phyloP scores from a whole-genome alignment of 2,329 filamentous ascomycete genomes.

The Pyricularia pennisetigena region DNA sequence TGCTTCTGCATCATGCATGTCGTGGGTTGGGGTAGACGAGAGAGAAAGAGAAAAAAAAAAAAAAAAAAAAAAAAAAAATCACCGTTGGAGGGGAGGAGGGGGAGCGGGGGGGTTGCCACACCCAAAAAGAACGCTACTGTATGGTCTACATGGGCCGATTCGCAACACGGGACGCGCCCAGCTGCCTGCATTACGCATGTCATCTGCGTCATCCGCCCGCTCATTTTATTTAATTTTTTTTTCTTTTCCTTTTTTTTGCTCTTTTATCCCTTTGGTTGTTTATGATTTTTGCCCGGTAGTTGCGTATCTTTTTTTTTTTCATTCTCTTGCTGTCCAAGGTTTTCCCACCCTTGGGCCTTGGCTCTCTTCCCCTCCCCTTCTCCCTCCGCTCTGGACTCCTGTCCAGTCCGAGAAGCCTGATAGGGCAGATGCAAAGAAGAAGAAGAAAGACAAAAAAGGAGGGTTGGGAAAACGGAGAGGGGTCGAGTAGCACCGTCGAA shows the following conservation, averaged over 20 bases:
- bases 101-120: neutral
- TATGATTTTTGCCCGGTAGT: too few relatives aligned
- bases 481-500: neutral
- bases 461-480: too few relatives aligned
- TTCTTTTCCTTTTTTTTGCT: neutral
- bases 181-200: slow-evolving; percentile 3
- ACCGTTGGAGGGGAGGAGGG: neutral
- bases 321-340: too few relatives aligned
- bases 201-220: slow-evolving; percentile 4
- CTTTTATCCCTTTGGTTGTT: neutral
- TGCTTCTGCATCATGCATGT: slow-evolving; percentile 1
- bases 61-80: neutral
- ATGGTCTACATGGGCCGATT: neutral
- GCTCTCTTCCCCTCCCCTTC: neutral
- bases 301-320: neutral
- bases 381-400: neutral
- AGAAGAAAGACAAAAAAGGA: too few relatives aligned
- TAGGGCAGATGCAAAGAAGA: neutral
- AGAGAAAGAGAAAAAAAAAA: neutral
- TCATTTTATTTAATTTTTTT: neutral
- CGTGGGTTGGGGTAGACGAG: slow-evolving; percentile 4
- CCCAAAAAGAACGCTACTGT: neutral
- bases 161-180: slow-evolving; percentile 5
- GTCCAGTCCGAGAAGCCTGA: neutral
- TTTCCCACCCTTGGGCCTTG: neutral